Percentiles rank a stretch among this genome's conserved stretches.
Conservation (phyloP, 495 filamentous ascomycete genomes). For the Tricharina praecox region DNA sequence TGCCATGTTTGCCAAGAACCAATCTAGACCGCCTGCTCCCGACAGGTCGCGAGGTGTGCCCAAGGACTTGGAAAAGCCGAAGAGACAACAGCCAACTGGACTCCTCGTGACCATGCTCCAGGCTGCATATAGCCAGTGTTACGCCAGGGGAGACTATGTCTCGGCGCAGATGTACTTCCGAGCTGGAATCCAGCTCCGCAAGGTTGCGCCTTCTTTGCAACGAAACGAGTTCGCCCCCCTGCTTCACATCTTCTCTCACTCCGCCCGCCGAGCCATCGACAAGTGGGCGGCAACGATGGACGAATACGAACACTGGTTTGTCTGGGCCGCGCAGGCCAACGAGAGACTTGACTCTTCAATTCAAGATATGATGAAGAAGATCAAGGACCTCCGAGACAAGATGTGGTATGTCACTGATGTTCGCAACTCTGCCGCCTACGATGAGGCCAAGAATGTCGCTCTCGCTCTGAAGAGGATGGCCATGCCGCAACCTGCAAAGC, state of each 20-base stretch:
- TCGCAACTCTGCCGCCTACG: constrained; percentile 74
- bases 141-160: constrained; percentile 52
- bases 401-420: constrained; percentile 99
- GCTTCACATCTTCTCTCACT: constrained; percentile 52
- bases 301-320: constrained; percentile 58
- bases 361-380: constrained; percentile 48
- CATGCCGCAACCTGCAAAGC: constrained; percentile 39
- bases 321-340: constrained; percentile 57
- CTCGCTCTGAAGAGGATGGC: constrained; percentile 85
- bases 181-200: constrained; percentile 45
- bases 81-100: constrained; percentile 29
- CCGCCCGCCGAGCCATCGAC: constrained; percentile 49
- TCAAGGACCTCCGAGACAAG: constrained; percentile 65
- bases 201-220: constrained; percentile 44
- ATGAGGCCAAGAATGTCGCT: constrained; percentile 73
- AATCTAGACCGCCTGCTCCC: constrained; percentile 22
- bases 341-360: constrained; percentile 49
- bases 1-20: constrained; percentile 24
- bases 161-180: constrained; percentile 53
- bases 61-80: constrained; percentile 20
- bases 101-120: constrained; percentile 51
- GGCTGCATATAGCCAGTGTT: constrained; percentile 47
- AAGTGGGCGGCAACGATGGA: constrained; percentile 49
- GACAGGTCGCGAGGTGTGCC: constrained; percentile 20
- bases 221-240: constrained; percentile 49